Percentiles rank a stretch among this genome's conserved stretches.
Conservation (phyloP, 495 filamentous ascomycete species). For the Lepidopterella palustris region DNA sequence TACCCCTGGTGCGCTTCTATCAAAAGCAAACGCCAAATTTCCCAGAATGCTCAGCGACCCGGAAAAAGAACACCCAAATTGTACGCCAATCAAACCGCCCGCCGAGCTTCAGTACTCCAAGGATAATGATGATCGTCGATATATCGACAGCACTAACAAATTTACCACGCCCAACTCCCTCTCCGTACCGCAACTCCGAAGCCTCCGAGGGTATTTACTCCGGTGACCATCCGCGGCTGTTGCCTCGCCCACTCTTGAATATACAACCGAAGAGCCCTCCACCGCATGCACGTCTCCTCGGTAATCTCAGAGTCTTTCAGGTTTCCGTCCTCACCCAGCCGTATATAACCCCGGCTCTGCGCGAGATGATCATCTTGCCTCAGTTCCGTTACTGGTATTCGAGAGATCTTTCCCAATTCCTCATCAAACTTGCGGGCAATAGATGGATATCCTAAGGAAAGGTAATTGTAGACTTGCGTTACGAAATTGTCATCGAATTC, state of each 20-base stretch:
- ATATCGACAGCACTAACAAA: background rate
- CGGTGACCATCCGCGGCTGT: constrained; percentile 57
- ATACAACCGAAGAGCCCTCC: constrained; percentile 74
- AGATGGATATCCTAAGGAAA: constrained; percentile 83
- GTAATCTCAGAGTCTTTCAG: constrained; percentile 32
- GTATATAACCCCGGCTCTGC: constrained; percentile 55
- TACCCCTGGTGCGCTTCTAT: too few relatives aligned
- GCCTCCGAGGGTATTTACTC: constrained; percentile 46
- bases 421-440: constrained; percentile 73
- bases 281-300: constrained; percentile 56
- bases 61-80: too few relatives aligned
- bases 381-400: constrained; percentile 57
- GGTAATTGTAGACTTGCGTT: constrained; percentile 92
- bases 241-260: constrained; percentile 80
- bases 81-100: too few relatives aligned
- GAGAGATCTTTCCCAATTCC: constrained; percentile 73
- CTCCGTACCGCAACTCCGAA: constrained; percentile 69
- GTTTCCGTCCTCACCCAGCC: constrained; percentile 45
- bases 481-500: constrained; percentile 81
- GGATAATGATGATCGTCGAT: too few relatives aligned
- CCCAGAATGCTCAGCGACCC: too few relatives aligned
- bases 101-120: too few relatives aligned
- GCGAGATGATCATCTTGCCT: constrained; percentile 62
- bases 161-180: constrained; percentile 77
- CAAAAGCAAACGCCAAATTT: too few relatives aligned